Base-by-base conservation (phyloP, 106 monocot genomes). In the Phalaenopsis aphrodite region DNA sequence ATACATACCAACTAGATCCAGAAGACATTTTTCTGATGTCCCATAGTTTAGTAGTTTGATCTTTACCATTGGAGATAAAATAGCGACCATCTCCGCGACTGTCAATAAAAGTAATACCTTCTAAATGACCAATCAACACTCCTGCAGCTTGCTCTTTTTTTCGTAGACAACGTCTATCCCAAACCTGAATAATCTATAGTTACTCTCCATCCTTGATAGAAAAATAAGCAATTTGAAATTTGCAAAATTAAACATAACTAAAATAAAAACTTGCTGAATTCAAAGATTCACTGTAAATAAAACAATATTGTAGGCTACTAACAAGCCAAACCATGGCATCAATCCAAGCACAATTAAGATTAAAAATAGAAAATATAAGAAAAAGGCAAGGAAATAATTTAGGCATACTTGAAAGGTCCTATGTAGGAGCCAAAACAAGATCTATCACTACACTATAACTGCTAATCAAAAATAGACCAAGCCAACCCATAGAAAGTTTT, bases 51-150 rank as follows among this genome's bases (percentile, higher is more conserved):
- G 75, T 88, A 77, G 86, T 82, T 81, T 97, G 96, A 83, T 97
- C 96, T 86, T 97, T 97, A 81, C 96, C 93, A 88, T 97, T 97
- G 4, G 93, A 94, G 64, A 97, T 97, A 52, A 97, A 90, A 86
- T 94, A 86, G 1, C 94, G 91, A n/a, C 96, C 96, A 89, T 97
- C 96, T 46, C 91, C 91, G 64, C 92, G 93, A 72, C 96, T 97
- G 79, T 97, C 93, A 65, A 97, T 90, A 78, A 88, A 92, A 66
- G 96, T 97, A 79, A 97, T 88, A 9, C 96, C 96, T 84, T 97
- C 91, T 72, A 97, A 83, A 89, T 97, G 96, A 24, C 93, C 96
- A 17, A 69, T 78, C 77, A 97, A 46, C 56, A 89, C 76, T 42
- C 96, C 96, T 45, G 91, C 87, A 76, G 88, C 84, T 84, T 78